Conservation (phyloP, 2,329 filamentous ascomycete species). For the Botryotinia globosa region DNA sequence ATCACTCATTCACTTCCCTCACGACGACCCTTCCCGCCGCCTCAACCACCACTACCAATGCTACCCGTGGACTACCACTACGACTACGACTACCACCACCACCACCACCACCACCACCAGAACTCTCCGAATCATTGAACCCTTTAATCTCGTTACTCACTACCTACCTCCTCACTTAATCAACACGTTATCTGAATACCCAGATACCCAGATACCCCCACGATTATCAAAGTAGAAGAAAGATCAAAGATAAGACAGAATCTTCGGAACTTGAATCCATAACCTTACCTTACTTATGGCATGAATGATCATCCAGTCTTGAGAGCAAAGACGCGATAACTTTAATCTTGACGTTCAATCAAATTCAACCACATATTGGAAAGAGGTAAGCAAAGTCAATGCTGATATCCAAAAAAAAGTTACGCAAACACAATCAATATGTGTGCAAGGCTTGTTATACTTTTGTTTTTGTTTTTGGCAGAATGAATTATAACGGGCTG, state of each 20-base stretch:
- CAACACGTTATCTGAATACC: not conserved
- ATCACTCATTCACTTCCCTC: not conserved
- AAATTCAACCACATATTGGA: not conserved
- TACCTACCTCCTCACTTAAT: not conserved
- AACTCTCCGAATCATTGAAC: not conserved
- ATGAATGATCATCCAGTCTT: not conserved
- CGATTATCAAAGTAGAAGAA: not conserved
- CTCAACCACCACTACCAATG: not conserved
- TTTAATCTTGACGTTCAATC: not conserved
- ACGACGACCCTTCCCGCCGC: not conserved
- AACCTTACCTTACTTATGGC: not conserved
- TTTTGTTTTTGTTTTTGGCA: not conserved
- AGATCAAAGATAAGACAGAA: not conserved
- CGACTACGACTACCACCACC: no score
- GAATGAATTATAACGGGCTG: not conserved
- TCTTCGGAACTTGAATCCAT: not conserved
- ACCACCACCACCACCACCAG: not conserved
- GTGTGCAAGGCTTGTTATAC: not conserved
- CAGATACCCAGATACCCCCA: not conserved
- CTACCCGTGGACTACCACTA: no score
- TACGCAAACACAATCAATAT: not conserved
- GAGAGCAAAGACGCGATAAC: not conserved
- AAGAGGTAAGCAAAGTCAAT: conserved; percentile 1
- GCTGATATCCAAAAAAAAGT: not conserved
- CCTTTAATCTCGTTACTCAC: not conserved